Evolutionary conservation across 2,329 filamentous ascomycete genomes (phyloP).

Genomic region (Fusarium brevicatenulatum): DNA sequence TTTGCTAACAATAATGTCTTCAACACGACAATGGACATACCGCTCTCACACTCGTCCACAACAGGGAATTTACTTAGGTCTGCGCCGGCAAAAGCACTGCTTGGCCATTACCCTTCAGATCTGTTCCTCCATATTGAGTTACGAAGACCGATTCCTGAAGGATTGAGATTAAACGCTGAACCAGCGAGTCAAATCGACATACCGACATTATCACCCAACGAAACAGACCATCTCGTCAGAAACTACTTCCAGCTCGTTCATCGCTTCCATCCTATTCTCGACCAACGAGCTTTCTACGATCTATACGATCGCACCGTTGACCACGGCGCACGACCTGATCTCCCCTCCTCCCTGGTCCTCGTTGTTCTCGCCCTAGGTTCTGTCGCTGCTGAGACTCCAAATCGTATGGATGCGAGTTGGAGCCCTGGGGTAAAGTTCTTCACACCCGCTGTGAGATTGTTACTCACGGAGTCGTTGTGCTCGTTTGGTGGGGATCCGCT

Average conservation of each 20-base stretch:
- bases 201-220: not conserved
- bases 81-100: slow-evolving; percentile 18
- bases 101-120: slow-evolving; percentile 31
- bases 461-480: slow-evolving; percentile 24
- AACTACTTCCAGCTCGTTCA: slow-evolving; percentile 35
- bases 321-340: slow-evolving; percentile 5
- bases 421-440: slow-evolving; percentile 24
- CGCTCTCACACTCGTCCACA: slow-evolving; percentile 31
- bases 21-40: slow-evolving; percentile 39
- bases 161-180: slow-evolving; percentile 9
- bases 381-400: slow-evolving; percentile 24
- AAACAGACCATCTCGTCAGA: slow-evolving; percentile 14
- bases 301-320: slow-evolving; percentile 11
- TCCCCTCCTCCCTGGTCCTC: slow-evolving; percentile 20
- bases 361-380: slow-evolving; percentile 24
- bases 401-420: slow-evolving; percentile 15
- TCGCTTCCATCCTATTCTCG: slow-evolving; percentile 30
- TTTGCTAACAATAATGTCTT: slow-evolving; percentile 37
- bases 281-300: slow-evolving; percentile 15
- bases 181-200: slow-evolving; percentile 25
- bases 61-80: slow-evolving; percentile 27
- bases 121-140: slow-evolving; percentile 33
- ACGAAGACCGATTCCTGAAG: slow-evolving; percentile 15
- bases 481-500: slow-evolving; percentile 34
- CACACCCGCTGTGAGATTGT: slow-evolving; percentile 19